phyloP scores from a whole-genome alignment of 306 rosid species.

The Gleditsia sinensis region DNA sequence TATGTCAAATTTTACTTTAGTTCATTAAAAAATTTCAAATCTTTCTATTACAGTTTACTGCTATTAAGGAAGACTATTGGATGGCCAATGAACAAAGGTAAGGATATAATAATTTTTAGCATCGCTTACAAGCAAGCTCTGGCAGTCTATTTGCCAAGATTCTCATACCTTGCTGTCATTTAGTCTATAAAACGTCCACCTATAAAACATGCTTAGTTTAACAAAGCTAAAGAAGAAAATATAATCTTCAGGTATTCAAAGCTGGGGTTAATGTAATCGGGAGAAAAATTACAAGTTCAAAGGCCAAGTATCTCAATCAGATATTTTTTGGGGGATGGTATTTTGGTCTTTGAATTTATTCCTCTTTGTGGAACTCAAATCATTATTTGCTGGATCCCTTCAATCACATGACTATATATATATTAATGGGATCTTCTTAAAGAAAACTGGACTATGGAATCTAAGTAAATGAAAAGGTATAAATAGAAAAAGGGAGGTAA shows the following conservation, averaged over 20 bases:
- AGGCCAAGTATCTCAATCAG: not conserved
- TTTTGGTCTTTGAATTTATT: not conserved
- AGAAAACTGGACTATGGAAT: not conserved
- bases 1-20: not conserved
- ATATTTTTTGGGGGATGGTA: not conserved
- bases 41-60: not conserved
- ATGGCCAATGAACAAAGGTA: not conserved
- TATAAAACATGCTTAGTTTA: not conserved
- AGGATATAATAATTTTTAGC: not conserved
- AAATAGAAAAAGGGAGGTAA: constrained; percentile 29
- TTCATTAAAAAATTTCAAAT: not conserved
- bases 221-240: not conserved
- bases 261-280: not conserved
- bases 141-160: not conserved
- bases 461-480: constrained; percentile 20
- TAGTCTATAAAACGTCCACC: not conserved
- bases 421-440: constrained; percentile 6
- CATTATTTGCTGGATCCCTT: constrained; percentile 4
- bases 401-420: not conserved
- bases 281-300: not conserved
- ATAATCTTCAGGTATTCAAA: not conserved
- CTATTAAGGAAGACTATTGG: not conserved
- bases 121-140: not conserved
- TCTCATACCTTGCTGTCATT: not conserved
- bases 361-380: not conserved